A percentile compares a stretch with the other conserved stretches of the same genome.
phyloP scores from a whole-genome alignment of 768 basidiomycete genomes.

The Glaciozyma martinii region DNA sequence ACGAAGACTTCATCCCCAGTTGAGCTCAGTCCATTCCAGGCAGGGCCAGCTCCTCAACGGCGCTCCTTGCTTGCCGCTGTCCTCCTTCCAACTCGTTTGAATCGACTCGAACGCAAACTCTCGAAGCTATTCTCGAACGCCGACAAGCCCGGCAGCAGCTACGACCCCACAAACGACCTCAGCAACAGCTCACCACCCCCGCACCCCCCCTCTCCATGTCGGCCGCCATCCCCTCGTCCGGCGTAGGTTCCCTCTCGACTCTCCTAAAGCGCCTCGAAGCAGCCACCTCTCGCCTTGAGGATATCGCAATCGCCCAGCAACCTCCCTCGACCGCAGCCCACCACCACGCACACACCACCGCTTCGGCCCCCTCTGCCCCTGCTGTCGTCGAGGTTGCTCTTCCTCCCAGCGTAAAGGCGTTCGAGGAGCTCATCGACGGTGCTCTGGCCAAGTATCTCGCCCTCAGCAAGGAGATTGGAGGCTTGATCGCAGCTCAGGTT shows the following conservation, averaged over 20 bases:
- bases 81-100: no score
- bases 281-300: slow-evolving; percentile 86
- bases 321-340: neutral
- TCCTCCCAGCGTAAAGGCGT: slow-evolving; percentile 60
- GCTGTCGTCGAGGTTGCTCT: slow-evolving; percentile 40
- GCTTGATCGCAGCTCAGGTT: slow-evolving; percentile 39
- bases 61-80: no score
- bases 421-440: slow-evolving; percentile 60
- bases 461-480: slow-evolving; percentile 62
- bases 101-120: no score
- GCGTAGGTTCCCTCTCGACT: slow-evolving; percentile 18
- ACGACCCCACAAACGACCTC: no score
- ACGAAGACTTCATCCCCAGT: no score
- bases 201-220: no score
- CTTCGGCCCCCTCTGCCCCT: slow-evolving; percentile 35
- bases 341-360: slow-evolving; percentile 10
- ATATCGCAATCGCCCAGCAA: slow-evolving; percentile 51
- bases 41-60: no score
- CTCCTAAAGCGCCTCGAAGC: slow-evolving; percentile 59
- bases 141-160: no score
- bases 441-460: slow-evolving; percentile 65
- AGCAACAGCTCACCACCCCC: no score
- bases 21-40: no score
- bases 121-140: no score
- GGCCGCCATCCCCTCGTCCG: neutral